Base-by-base conservation (phyloP, 768 basidiomycete genomes). In the Kwoniella pini region DNA sequence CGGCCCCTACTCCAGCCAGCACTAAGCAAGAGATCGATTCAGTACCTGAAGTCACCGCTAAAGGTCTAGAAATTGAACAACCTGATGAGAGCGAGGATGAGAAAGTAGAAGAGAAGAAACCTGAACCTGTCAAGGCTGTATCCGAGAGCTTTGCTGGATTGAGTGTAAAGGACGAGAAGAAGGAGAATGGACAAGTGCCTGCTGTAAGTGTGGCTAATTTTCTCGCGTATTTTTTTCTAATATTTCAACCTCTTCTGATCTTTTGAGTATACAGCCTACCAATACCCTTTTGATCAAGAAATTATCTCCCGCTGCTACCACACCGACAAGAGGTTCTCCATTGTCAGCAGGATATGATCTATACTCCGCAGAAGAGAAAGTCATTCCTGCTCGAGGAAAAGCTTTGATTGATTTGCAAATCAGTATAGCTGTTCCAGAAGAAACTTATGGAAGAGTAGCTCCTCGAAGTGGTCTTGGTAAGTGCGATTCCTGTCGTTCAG, bases 371-470 rank as follows among this genome's bases (percentile, higher is more conserved):
- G 93, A 95, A 77, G 82, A 82, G 57, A 92, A 90, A 74, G 78
- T 82, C 7, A 85, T 98, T 17, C 91, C 94, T 12, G 91, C 93
- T 1, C 86, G 82, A 53, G 95, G 93, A 54, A 96, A 95, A 78
- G 95, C 92, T 4, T 81, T 98, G 36, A 79, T 99, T 38, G 88
- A 94, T 75, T 92, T 91, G 15, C 91, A 93, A 65, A 81, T 98
- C 54, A 93, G 92, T 24, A 87, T 99, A 62, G 94, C 93, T 21
- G 91, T 99, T 1, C 96, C 96, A 0, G 80, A 81, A 42, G 96
- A 93, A 2, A 93, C 92, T 3, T 98, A 99, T 74, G 96, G 95
- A 64, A 91, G 96, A 54, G 88, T 99, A 59, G 96, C 96, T 2
- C 96, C 96, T 19, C 85, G 95, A 22, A 91, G 89, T 76, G 96